Conservation (phyloP, 2,329 filamentous ascomycete genomes). For the Arthrobotrys sphaeroides region DNA sequence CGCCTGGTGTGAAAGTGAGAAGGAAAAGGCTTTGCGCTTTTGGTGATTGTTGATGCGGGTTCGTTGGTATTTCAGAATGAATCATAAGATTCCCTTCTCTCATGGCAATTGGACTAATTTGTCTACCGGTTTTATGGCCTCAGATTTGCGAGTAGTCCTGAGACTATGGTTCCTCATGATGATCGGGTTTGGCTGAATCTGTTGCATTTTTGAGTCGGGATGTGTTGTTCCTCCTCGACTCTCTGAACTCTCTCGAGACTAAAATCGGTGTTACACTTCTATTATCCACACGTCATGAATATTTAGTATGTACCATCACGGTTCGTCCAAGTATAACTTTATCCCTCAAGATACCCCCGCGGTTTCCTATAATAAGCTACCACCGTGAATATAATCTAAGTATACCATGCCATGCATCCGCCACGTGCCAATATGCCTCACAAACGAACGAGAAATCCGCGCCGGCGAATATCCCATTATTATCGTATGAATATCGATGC, state of each 20-base stretch:
- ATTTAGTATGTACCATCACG: no score
- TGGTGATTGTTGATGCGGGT: not conserved
- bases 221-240: not conserved
- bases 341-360: not conserved
- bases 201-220: not conserved
- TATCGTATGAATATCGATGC: not conserved
- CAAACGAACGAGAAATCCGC: not conserved
- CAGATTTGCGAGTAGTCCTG: no score
- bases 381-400: not conserved
- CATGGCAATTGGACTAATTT: no score
- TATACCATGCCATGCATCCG: not conserved
- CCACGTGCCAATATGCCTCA: not conserved
- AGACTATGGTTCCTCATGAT: no score
- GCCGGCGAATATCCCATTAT: not conserved
- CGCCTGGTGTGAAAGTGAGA: not conserved
- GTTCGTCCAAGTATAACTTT: no score
- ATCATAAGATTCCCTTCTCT: no score
- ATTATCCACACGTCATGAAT: no score
- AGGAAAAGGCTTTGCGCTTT: conserved; percentile 2
- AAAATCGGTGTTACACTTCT: no score
- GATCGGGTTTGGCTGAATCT: no score
- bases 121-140: no score
- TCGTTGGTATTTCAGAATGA: not conserved
- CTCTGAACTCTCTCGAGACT: no score
- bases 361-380: not conserved